Conservation (phyloP, 2,329 filamentous ascomycete species). For the Aquanectria penicillioides region DNA sequence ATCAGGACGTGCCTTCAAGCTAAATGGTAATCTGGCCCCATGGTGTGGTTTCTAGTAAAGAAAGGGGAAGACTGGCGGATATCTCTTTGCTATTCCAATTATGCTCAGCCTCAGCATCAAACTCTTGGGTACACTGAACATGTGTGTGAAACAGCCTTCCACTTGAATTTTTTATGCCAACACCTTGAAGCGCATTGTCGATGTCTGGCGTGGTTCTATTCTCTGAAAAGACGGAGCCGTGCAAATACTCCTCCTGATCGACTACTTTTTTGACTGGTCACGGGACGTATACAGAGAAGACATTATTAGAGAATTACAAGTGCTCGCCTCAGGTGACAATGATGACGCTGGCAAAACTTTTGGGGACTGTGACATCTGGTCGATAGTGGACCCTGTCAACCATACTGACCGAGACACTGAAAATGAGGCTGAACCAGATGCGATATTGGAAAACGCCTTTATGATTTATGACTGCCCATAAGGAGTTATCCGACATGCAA, state of each 20-base stretch:
- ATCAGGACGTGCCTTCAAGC: too few relatives aligned
- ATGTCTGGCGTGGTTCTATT: constrained; percentile 22
- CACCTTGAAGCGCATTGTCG: too few relatives aligned
- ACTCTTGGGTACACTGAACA: too few relatives aligned
- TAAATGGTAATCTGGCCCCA: too few relatives aligned
- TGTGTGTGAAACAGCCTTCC: too few relatives aligned
- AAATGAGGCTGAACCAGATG: not conserved
- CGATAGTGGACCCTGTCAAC: not conserved
- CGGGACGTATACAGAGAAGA: constrained; percentile 20
- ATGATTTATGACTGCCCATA: not conserved
- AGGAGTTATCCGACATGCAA: not conserved
- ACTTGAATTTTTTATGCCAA: too few relatives aligned
- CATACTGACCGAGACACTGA: not conserved
- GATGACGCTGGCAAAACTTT: not conserved
- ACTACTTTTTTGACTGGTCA: constrained; percentile 28
- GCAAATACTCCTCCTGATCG: constrained; percentile 20
- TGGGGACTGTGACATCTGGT: not conserved
- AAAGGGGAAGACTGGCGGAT: too few relatives aligned
- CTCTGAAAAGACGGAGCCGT: constrained; percentile 2
- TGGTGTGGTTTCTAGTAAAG: too few relatives aligned
- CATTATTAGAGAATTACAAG: constrained; percentile 14
- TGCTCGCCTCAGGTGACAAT: not conserved
- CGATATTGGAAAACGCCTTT: not conserved
- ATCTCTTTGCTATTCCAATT: too few relatives aligned
- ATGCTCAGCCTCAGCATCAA: too few relatives aligned